A percentile compares a stretch with the other conserved stretches of the same genome.
Evolutionary conservation across 192 early-diverging fungal species (phyloP).

Genomic region (Coemansia sp.): DNA sequence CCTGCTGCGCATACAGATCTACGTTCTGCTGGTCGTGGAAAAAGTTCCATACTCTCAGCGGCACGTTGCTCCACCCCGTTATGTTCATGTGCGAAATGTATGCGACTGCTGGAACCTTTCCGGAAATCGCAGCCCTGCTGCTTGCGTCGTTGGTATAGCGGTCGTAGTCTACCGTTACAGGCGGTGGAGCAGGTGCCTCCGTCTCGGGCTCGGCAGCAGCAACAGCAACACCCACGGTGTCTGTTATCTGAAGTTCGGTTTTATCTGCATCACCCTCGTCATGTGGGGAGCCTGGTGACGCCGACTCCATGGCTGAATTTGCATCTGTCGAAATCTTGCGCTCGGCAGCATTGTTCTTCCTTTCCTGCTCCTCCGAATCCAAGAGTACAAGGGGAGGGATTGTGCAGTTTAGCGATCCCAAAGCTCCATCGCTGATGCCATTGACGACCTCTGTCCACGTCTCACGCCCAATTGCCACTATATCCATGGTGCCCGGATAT

Average conservation of each 20-base stretch:
- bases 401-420: constrained; percentile 38
- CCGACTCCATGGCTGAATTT: constrained; percentile 2
- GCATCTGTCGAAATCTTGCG: constrained; percentile 17
- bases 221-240: constrained; percentile 16
- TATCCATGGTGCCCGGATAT: constrained; percentile 49
- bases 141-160: constrained; percentile 16
- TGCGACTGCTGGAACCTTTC: constrained; percentile 36
- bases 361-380: constrained; percentile 24
- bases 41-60: constrained; percentile 46
- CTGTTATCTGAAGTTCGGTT: constrained; percentile 16
- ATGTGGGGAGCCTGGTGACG: background rate
- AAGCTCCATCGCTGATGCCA: constrained; percentile 47
- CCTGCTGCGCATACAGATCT: constrained; percentile 45
- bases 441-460: constrained; percentile 50
- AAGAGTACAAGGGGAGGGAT: constrained; percentile 34
- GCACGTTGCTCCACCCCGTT: constrained; percentile 46
- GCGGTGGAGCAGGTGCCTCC: background rate
- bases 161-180: constrained; percentile 35
- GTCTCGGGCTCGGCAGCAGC: background rate
- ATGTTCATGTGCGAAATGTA: constrained; percentile 46
- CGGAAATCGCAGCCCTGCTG: constrained; percentile 4
- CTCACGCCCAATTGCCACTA: constrained; percentile 51
- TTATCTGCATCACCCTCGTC: constrained; percentile 4
- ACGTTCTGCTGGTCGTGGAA: constrained; percentile 57
- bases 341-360: constrained; percentile 10